phyloP scores from a whole-genome alignment of 352 stramenopile genomes.

The Globisporangium orthogonon region DNA sequence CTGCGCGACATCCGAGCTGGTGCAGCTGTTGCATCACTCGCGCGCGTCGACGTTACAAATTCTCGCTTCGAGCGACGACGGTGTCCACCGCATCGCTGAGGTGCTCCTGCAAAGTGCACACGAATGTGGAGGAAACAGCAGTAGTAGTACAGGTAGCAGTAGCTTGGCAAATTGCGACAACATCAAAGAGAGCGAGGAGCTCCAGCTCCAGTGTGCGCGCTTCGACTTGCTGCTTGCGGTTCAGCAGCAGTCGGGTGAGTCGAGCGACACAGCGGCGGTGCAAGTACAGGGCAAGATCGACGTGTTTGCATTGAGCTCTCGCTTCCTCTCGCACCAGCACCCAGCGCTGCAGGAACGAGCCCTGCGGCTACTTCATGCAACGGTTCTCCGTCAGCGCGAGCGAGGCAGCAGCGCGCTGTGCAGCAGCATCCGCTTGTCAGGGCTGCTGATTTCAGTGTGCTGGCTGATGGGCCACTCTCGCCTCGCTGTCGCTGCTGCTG shows the following conservation, averaged over 20 bases:
- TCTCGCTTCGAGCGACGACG: background rate
- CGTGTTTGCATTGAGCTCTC: background rate
- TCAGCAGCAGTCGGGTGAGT: background rate
- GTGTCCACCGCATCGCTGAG: background rate
- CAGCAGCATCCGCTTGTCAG: slow-evolving; percentile 2
- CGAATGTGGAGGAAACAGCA: background rate
- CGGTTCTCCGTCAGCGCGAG: background rate
- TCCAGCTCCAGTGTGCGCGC: slow-evolving; percentile 2
- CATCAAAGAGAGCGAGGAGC: background rate
- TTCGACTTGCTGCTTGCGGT: slow-evolving; percentile 3
- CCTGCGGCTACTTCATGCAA: background rate
- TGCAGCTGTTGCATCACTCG: background rate
- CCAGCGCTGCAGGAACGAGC: slow-evolving; percentile 9
- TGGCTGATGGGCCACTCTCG: slow-evolving; percentile 11
- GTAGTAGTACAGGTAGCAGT: too few species aligned
- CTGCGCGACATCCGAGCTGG: background rate
- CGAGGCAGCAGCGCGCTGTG: background rate
- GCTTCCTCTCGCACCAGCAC: slow-evolving; percentile 2
- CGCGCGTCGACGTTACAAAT: background rate
- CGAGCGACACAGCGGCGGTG: background rate
- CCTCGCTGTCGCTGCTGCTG: background rate
- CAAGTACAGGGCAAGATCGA: background rate
- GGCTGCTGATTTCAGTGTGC: slow-evolving; percentile 9
- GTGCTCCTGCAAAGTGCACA: background rate
- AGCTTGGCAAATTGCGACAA: background rate